Percentiles rank a stretch among this genome's conserved stretches.
These are phyloP conservation scores for Yueomyces sp. DNA, from an alignment of 805 yeast species.

Conservation along the genomic window DNA sequence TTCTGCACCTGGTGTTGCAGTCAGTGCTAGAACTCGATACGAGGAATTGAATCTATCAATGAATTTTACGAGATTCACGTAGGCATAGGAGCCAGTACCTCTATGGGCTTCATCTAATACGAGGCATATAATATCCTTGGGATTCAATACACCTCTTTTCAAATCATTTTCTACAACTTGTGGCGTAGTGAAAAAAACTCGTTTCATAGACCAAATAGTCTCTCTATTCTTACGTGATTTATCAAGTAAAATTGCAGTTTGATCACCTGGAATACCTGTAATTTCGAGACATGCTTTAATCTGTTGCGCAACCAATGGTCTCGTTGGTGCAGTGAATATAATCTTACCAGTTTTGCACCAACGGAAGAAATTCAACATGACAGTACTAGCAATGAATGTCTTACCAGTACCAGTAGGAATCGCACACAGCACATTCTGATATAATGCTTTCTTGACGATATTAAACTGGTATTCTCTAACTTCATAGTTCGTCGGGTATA, in stretches of 20 bases:
- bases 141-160: constrained; percentile 58
- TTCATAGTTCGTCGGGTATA: constrained; percentile 79
- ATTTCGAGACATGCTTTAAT: constrained; percentile 82
- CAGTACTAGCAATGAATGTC: constrained; percentile 89
- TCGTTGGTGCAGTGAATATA: constrained; percentile 92
- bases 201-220: constrained; percentile 61
- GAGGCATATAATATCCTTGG: constrained; percentile 57
- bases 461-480: constrained; percentile 80
- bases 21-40: constrained; percentile 68
- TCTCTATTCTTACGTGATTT: constrained; percentile 46
- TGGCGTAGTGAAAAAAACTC: constrained; percentile 89
- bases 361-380: constrained; percentile 75
- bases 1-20: constrained; percentile 92
- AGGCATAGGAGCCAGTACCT: constrained; percentile 82
- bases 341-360: constrained; percentile 78
- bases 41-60: constrained; percentile 49
- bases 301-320: constrained; percentile 94
- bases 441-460: constrained; percentile 61
- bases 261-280: constrained; percentile 66
- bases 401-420: constrained; percentile 97
- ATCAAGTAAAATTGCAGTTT: constrained; percentile 68
- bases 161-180: constrained; percentile 92
- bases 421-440: constrained; percentile 69
- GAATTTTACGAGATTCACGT: constrained; percentile 66
- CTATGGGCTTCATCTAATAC: constrained; percentile 95